Conservation (phyloP, 1,139 yeast genomes). For the Groenewaldozyma auringiensis region DNA sequence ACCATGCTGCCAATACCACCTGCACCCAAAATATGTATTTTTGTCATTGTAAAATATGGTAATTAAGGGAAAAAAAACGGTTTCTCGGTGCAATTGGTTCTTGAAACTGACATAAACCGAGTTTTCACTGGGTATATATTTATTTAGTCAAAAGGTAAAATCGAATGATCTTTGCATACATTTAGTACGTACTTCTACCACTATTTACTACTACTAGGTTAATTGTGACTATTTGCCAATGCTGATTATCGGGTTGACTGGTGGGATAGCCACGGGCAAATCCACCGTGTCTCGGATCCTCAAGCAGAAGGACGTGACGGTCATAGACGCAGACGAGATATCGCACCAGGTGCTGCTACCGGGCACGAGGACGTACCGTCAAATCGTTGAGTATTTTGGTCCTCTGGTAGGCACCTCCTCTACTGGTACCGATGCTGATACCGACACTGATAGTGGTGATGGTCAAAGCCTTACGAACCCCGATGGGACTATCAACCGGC, state of each 20-base stretch:
- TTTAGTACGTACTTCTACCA: background rate
- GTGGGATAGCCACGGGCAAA: slow-evolving; percentile 95
- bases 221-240: slow-evolving; percentile 41
- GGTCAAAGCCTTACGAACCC: slow-evolving; percentile 40
- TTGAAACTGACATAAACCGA: too few relatives aligned
- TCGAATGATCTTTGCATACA: too few relatives aligned
- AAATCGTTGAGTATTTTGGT: slow-evolving; percentile 55
- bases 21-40: slow-evolving; percentile 32
- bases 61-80: too few relatives aligned
- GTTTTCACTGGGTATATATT: too few relatives aligned
- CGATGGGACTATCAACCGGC: slow-evolving; percentile 48
- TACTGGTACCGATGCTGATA: too few relatives aligned
- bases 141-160: too few relatives aligned
- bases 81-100: too few relatives aligned
- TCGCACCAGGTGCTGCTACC: slow-evolving; percentile 84
- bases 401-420: slow-evolving; percentile 37
- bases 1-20: slow-evolving; percentile 35
- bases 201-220: background rate
- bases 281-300: slow-evolving; percentile 73
- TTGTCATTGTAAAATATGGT: slow-evolving; percentile 10
- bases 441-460: too few relatives aligned
- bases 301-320: slow-evolving; percentile 41
- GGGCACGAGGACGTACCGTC: slow-evolving; percentile 59
- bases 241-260: slow-evolving; percentile 90
- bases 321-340: slow-evolving; percentile 85